Evolutionary conservation across 257 asterid genomes (phyloP), one percentile per base, ranked within the genome.

Genomic region (Thymus mandschuricus): DNA sequence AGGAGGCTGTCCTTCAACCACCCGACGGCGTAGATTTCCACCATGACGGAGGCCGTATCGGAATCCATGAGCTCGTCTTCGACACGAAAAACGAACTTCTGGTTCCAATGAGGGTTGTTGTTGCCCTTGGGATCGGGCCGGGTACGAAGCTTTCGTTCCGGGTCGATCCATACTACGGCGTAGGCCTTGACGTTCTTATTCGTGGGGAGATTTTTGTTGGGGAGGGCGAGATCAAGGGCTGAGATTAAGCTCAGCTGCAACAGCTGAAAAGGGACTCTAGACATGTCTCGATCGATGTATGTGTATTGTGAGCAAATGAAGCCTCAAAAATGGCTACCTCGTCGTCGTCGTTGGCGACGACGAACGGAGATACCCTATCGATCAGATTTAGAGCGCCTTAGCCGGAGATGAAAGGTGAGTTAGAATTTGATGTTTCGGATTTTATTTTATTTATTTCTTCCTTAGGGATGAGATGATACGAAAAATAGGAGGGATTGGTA

Each of bases 101-200:
- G 86, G 66, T 88, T 87, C 92, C 97, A 91, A 0, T 86, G 79
- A 4, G 97, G 96, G 55, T 78, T 91, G 77, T 6, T 78, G 10
- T 64, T 75, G 8, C 93, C 95, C n/a, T 66, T 73, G 3, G 66
- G 61, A 45, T 90, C 96, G 1, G 81, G 68, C 3, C 62, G 35
- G 54, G 96, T 90, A 8, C 84, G 70, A 38, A 84, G 76, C 56
- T 86, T 90, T 12, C 79, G 85, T 0, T 72, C 79, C 1, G 90
- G 86, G 49, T 82, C 64, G 66, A 88, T 75, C 88, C 93, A 88
- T 33, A 81, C 43, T 3, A 86, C 65, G 10, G 93, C 93, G 60
- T 86, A 90, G 0, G 88, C 83, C 2, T 84, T 83, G 48, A 76
- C 74, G 31, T 73, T 69, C 51, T 73, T 86, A 3, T 12, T 28